Base-by-base conservation (phyloP, 2,329 filamentous ascomycete genomes). In the Aaosphaeria pasadenensis region DNA sequence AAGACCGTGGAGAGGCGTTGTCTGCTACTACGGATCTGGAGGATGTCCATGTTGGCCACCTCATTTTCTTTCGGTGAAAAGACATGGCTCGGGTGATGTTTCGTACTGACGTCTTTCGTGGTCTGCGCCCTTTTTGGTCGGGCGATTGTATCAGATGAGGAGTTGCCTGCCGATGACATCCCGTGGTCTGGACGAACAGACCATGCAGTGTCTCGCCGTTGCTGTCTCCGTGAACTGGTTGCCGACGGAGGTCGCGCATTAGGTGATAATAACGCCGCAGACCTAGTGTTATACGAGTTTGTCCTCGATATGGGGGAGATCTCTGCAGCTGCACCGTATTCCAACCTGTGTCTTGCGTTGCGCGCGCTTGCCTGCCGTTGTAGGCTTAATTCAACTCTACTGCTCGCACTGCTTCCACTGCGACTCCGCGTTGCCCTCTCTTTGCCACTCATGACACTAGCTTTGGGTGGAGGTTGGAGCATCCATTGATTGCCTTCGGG, bases 401-500 rank as follows among this genome's bases (percentile, higher is more conserved):
- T 76, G 55, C 69, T 73, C 17, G 66, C 64, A 6, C 67, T 62
- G 42, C 70, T 72, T 6, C 65, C 68, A 62, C 83, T 88, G 33
- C 76, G 75, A 54, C 82, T 86, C 46, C 85, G 82, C 3, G 55
- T 58, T 17, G 87, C 84, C 30, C 83, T 82, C 33, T 88, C 82
- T 67, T 91, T 94, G 56, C 91, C 91, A 55, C 87, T 88, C 91
- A 96, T 96, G 50, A 96, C 79, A 67, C 87, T 91, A 48, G 91
- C 90, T 32, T 86, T 83, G n/a, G 91, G 91, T 1, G 91, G 90
- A 2, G 91, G 91, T 63, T 95, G 89, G 44, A 95, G 76, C 91
- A 96, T 96, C 91, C 91, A 96, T 62, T 80, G 81, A 46, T 88
- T 86, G 50, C 88, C 89, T 46, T 84, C 83, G 62, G 76, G 83